Conservation (phyloP, 495 filamentous ascomycete species). For the Penicillium taxi region DNA sequence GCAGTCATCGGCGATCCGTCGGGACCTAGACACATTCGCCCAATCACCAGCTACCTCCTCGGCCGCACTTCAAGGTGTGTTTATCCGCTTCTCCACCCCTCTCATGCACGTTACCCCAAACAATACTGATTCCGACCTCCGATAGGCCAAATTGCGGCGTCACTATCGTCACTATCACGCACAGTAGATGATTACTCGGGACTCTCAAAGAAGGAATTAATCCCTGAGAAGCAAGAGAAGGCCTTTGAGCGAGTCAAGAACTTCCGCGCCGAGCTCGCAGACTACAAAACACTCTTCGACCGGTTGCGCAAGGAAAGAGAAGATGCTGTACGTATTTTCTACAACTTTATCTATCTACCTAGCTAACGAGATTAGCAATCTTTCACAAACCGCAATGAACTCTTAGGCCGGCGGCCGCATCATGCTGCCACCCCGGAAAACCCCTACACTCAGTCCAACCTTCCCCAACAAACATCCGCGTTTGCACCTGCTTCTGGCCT, state of each 20-base stretch:
- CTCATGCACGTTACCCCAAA: neutral
- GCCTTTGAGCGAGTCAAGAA: constrained; percentile 76
- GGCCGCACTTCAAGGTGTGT: constrained; percentile 55
- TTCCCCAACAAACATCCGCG: constrained; percentile 33
- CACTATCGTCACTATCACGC: constrained; percentile 77
- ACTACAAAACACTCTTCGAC: constrained; percentile 71
- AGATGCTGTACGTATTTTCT: constrained; percentile 48
- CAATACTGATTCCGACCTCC: constrained; percentile 12
- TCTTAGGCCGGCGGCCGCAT: constrained; percentile 85
- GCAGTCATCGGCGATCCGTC: constrained; percentile 79
- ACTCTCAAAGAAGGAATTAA: constrained; percentile 79
- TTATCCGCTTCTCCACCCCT: neutral
- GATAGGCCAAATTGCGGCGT: constrained; percentile 71
- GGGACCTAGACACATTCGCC: constrained; percentile 69
- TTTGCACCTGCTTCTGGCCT: constrained; percentile 39
- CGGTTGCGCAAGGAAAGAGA: constrained; percentile 65
- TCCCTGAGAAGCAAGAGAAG: constrained; percentile 81
- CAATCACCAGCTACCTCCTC: constrained; percentile 53
- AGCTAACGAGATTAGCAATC: constrained; percentile 42
- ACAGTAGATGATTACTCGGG: constrained; percentile 89
- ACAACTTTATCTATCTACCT: constrained; percentile 4
- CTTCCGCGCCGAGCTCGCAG: constrained; percentile 73
- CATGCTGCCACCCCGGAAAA: constrained; percentile 86
- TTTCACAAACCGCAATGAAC: constrained; percentile 67
- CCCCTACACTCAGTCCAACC: constrained; percentile 66